A percentile compares a stretch with the other conserved stretches of the same genome.
These are phyloP conservation scores for Apostasia shenzhenica DNA, from an alignment of 106 monocot species.

Conservation along the genomic window DNA sequence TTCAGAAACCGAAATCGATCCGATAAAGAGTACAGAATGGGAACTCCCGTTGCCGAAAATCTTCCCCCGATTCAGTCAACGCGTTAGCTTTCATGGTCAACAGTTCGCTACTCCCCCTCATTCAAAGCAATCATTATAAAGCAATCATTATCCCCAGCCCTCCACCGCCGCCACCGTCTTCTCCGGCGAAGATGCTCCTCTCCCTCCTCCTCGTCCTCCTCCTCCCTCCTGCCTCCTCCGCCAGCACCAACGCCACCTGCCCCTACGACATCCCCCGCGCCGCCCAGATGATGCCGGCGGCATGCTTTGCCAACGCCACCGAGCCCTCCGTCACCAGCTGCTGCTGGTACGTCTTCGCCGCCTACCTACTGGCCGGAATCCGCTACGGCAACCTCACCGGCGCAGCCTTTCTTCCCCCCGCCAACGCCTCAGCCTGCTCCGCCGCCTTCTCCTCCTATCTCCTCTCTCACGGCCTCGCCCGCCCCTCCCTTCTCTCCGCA, in stretches of 20 bases:
- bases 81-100: no score
- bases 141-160: background rate
- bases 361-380: conserved; percentile 62
- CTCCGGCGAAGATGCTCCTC: background rate
- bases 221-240: conserved; percentile 4
- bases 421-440: conserved; percentile 36
- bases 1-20: no score
- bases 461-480: conserved; percentile 37
- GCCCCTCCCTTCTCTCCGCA: conserved; percentile 36
- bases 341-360: conserved; percentile 76
- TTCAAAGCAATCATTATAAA: no score
- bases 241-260: conserved; percentile 25
- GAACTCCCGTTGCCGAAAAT: no score
- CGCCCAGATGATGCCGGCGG: conserved; percentile 34
- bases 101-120: no score
- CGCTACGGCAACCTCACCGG: conserved; percentile 52
- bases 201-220: conserved; percentile 1
- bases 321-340: conserved; percentile 33
- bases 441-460: conserved; percentile 35
- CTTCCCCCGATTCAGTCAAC: no score
- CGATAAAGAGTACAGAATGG: no score
- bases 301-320: conserved; percentile 62
- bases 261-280: conserved; percentile 58
- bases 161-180: background rate
- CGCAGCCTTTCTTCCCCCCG: conserved; percentile 49